These are phyloP conservation scores for Cladophialophora psammophila DNA, from an alignment of 2,329 filamentous ascomycete genomes.

Conservation along the genomic window DNA sequence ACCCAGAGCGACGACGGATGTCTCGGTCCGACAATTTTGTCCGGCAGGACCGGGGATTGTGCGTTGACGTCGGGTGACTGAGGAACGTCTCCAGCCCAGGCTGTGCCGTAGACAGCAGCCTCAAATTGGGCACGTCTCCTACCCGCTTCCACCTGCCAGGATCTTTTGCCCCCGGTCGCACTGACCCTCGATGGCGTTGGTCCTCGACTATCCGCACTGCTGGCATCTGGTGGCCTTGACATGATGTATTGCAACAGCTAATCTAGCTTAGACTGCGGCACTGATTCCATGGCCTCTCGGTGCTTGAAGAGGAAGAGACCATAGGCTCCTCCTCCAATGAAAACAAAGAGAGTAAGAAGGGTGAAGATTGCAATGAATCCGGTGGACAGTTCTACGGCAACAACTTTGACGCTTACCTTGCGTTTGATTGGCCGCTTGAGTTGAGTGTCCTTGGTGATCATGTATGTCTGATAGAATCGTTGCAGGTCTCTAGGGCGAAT, in stretches of 20 bases:
- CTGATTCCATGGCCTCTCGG: slow-evolving; percentile 5
- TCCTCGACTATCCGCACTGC: neutral
- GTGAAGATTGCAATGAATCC: slow-evolving; percentile 19
- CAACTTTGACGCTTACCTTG: slow-evolving; percentile 22
- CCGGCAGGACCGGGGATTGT: neutral
- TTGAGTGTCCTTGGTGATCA: slow-evolving; percentile 28
- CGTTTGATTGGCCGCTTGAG: neutral
- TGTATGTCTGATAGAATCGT: slow-evolving; percentile 27
- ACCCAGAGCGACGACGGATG: neutral
- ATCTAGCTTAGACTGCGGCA: slow-evolving; percentile 32
- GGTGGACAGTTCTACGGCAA: slow-evolving; percentile 23
- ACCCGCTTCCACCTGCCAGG: neutral
- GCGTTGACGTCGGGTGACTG: slow-evolving; percentile 1
- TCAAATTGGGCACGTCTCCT: slow-evolving; percentile 14
- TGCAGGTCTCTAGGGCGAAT: slow-evolving; percentile 21
- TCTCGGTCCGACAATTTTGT: neutral
- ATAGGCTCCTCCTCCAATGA: slow-evolving; percentile 16
- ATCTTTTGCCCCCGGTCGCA: neutral
- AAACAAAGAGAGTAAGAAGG: slow-evolving; percentile 20
- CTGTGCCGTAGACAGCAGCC: slow-evolving; percentile 4
- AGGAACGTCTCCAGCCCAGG: neutral
- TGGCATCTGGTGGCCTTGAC: neutral
- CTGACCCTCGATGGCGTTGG: neutral
- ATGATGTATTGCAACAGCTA: slow-evolving; percentile 27
- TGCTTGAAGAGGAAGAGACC: slow-evolving; percentile 16